Evolutionary conservation across 495 filamentous ascomycete genomes (phyloP), one percentile per base, ranked within the genome.

Genomic region (Cercophora sp.): DNA sequence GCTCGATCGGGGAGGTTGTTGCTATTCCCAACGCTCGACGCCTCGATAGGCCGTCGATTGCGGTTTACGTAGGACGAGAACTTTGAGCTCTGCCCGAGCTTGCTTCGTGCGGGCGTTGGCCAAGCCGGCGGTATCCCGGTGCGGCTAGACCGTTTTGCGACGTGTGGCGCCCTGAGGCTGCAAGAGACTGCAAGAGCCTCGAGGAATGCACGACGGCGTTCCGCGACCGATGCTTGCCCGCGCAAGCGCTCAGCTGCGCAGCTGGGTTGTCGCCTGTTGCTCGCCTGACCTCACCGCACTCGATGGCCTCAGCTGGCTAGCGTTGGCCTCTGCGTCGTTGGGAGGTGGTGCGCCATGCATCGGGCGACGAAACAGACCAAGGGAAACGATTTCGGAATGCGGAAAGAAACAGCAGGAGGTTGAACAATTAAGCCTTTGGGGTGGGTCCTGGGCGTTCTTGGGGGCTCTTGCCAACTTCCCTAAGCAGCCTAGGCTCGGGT

Each of bases 41-140:
- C 8, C 13, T 6, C 8, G 6, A 13, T 32, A 32, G 29, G 13
- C 8, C 29, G 29, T 32, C 29, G 8, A 32, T 6, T 13, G 13
- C 13, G 29, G 13, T 32, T 32, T 32, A 32, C 29, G 13, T 32
- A n/a, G n/a, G n/a, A n/a, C n/a, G n/a, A n/a, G n/a, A n/a, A n/a
- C n/a, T n/a, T n/a, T n/a, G n/a, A n/a, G n/a, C n/a, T n/a, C n/a
- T n/a, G n/a, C 5, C 19, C 16, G 11, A 23, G 19, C 18, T 26
- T 35, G 27, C 13, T 39, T 24, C 16, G 5, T 2, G 22, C 3
- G 27, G 41, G 20, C 46, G 40, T 16, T 23, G 40, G 57, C 61
- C 58, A 61, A 64, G 61, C 43, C 61, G 61, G 61, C 58, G 56
- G 11, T 59, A 57, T 59, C 61, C 55, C 56, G 58, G 62, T 51